Evolutionary conservation across 768 basidiomycete species (phyloP).

Genomic region (Leccinum pellstonianum): DNA sequence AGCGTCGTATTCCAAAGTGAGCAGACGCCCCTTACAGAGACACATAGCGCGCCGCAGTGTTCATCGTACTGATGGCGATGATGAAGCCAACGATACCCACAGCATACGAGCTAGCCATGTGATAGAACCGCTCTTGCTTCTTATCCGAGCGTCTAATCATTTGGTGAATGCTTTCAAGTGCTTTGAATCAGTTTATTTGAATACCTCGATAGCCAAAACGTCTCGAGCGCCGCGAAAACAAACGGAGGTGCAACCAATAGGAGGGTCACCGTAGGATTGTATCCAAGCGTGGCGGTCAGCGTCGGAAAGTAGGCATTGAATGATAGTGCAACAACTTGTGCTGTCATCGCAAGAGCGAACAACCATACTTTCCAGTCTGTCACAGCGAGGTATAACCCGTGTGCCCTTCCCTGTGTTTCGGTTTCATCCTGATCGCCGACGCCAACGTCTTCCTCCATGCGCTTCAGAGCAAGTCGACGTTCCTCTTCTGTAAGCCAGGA

Average conservation of each 20-base stretch:
- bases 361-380: constrained; percentile 83
- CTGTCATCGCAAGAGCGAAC: constrained; percentile 52
- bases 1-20: constrained; percentile 6
- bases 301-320: constrained; percentile 88
- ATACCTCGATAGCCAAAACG: constrained; percentile 55
- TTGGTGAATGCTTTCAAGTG: constrained; percentile 4
- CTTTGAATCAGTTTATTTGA: background rate
- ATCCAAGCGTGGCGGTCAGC: constrained; percentile 69
- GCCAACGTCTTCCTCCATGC: constrained; percentile 66
- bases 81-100: constrained; percentile 68
- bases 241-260: constrained; percentile 79
- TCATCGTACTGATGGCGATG: constrained; percentile 64
- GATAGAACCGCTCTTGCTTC: constrained; percentile 68
- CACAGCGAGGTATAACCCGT: constrained; percentile 60
- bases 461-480: constrained; percentile 48
- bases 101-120: constrained; percentile 53
- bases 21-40: constrained; percentile 46
- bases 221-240: constrained; percentile 54
- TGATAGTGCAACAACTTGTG: constrained; percentile 48
- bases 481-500: constrained; percentile 38
- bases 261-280: constrained; percentile 58
- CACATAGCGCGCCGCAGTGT: constrained; percentile 60
- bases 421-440: constrained; percentile 53
- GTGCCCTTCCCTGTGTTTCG: constrained; percentile 36
- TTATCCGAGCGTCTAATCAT: constrained; percentile 62